phyloP scores from a whole-genome alignment of 2,329 filamentous ascomycete genomes.

The Fusarium foetens region DNA sequence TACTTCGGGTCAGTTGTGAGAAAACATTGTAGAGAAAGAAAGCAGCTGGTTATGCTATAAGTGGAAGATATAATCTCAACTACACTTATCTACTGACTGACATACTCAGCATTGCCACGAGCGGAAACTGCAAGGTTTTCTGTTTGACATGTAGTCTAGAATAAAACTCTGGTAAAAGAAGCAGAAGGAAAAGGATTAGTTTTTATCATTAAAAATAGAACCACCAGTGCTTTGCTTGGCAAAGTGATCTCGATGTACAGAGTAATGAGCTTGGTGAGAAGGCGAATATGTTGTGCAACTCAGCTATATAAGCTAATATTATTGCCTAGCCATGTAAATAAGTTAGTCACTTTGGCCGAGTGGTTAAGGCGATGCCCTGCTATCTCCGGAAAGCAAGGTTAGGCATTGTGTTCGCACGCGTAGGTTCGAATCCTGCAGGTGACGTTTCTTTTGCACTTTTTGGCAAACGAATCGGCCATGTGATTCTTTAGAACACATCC shows the following conservation, averaged over 20 bases:
- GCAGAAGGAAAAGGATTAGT: fast-evolving
- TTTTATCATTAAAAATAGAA: neutral
- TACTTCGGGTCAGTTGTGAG: neutral
- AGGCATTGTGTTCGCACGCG: constrained; percentile 34
- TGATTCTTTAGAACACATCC: fast-evolving
- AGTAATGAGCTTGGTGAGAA: fast-evolving
- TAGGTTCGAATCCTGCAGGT: constrained; percentile 35
- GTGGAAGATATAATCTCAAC: neutral
- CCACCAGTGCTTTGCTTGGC: neutral
- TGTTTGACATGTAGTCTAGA: neutral
- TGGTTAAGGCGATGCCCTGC: constrained; percentile 36
- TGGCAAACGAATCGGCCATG: fast-evolving
- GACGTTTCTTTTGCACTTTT: constrained; percentile 5
- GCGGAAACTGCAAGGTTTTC: neutral
- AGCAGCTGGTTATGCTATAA: no score
- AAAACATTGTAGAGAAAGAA: neutral
- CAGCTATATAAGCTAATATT: fast-evolving
- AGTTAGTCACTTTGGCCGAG: constrained; percentile 21
- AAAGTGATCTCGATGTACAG: neutral
- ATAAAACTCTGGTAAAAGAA: neutral
- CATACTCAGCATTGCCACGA: neutral
- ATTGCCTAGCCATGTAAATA: fast-evolving
- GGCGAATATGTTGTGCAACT: fast-evolving
- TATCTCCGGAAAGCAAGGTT: constrained; percentile 23
- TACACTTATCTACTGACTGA: neutral